These are phyloP conservation scores for Erodium moschatum DNA, from an alignment of 441 rosid genomes.

Conservation along the genomic window DNA sequence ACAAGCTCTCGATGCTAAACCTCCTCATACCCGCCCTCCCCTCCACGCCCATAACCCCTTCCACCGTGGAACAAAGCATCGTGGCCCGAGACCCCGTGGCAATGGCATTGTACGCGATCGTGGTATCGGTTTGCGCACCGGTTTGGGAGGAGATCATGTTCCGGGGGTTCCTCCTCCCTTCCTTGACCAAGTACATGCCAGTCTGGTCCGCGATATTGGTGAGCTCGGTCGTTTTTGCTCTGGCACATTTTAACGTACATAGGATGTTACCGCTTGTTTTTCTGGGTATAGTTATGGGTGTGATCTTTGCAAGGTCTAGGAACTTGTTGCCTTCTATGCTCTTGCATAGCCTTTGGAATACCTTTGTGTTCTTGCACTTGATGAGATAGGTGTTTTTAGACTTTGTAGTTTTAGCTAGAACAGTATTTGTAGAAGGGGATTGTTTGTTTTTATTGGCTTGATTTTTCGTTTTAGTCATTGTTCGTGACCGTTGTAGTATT, in stretches of 20 bases:
- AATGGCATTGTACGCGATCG: neutral
- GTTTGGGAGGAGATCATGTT: constrained; percentile 8
- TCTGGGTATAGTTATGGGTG: neutral
- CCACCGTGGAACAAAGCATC: neutral
- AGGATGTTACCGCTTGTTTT: neutral
- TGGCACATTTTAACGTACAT: constrained; percentile 6
- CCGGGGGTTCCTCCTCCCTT: neutral
- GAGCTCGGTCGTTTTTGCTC: neutral
- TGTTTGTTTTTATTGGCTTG: too few relatives aligned
- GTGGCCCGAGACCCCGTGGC: constrained; percentile 9
- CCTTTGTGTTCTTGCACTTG: neutral
- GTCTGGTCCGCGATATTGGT: neutral
- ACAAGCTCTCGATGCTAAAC: too few relatives aligned
- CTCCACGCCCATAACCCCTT: neutral
- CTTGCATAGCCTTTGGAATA: constrained; percentile 6
- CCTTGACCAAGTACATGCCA: constrained; percentile 2
- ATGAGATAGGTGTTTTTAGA: neutral
- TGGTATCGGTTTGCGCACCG: neutral
- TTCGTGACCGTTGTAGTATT: too few relatives aligned
- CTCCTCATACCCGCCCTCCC: neutral
- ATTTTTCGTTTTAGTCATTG: too few relatives aligned
- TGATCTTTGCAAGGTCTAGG: neutral
- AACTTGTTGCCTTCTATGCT: neutral
- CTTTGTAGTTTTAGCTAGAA: too few relatives aligned
- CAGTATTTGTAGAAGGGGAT: too few relatives aligned